A percentile compares a stretch with the other conserved stretches of the same genome.
Evolutionary conservation across 2,329 filamentous ascomycete species (phyloP).

Genomic region (Aureobasidium sp.): DNA sequence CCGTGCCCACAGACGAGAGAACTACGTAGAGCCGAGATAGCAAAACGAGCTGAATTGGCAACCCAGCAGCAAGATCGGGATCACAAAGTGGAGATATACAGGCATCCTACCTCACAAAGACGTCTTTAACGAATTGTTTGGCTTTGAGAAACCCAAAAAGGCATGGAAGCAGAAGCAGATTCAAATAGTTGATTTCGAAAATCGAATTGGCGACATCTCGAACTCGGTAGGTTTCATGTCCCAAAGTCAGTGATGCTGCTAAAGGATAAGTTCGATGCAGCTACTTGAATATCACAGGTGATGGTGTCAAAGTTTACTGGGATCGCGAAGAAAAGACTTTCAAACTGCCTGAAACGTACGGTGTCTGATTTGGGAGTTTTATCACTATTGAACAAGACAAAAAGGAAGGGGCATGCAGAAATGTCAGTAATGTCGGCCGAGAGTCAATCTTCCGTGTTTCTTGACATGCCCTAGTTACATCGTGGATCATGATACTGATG

Average conservation of each 20-base stretch:
- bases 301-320: constrained; percentile 1
- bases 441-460: no score
- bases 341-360: background rate
- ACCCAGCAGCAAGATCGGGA: background rate
- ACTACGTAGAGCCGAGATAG: background rate
- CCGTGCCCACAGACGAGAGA: background rate
- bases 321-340: constrained; percentile 2
- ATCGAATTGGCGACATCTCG: background rate
- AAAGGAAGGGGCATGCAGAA: no score
- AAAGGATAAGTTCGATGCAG: background rate
- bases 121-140: constrained; percentile 6
- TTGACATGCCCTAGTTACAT: no score
- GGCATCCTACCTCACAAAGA: background rate
- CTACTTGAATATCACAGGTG: background rate
- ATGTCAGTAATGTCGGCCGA: no score
- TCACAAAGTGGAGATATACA: background rate
- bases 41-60: constrained; percentile 4
- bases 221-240: background rate
- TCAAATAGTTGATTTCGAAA: background rate
- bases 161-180: constrained; percentile 5
- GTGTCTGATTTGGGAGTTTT: background rate
- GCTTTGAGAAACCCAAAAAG: background rate
- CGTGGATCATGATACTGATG: no score
- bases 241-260: background rate
- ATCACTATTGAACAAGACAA: background rate